phyloP scores from a whole-genome alignment of 2,329 filamentous ascomycete genomes.

The Colletotrichum phormii region DNA sequence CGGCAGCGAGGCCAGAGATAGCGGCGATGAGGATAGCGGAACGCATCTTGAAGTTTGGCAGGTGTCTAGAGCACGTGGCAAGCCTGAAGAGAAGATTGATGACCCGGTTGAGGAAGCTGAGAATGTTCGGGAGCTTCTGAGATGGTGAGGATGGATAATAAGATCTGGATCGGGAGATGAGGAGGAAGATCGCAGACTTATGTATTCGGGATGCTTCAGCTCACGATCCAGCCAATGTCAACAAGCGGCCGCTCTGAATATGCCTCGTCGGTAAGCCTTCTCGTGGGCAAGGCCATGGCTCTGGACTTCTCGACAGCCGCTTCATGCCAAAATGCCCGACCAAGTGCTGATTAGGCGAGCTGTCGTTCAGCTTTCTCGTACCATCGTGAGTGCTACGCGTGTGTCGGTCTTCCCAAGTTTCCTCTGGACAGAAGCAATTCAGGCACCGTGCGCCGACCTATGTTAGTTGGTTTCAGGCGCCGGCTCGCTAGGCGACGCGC shows the following conservation, averaged over 20 bases:
- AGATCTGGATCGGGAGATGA: not conserved
- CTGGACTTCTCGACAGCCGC: not conserved
- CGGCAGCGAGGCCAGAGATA: conserved; percentile 1
- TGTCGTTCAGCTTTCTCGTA: not conserved
- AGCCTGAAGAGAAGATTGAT: not conserved
- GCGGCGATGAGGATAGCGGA: conserved; percentile 18
- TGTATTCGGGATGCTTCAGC: not conserved
- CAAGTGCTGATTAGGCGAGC: not conserved
- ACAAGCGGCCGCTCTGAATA: not conserved
- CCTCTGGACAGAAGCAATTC: not conserved
- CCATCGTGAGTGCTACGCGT: not conserved
- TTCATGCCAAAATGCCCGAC: not conserved
- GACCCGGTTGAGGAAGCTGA: not conserved
- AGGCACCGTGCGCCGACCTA: not conserved
- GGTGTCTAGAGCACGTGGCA: not conserved
- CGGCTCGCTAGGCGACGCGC: not conserved
- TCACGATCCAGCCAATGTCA: not conserved
- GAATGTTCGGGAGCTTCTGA: not conserved
- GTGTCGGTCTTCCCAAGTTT: not conserved
- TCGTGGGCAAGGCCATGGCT: not conserved
- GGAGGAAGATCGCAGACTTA: not conserved
- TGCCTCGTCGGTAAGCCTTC: not conserved
- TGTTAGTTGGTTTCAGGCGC: not conserved
- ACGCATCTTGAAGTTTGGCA: conserved; percentile 6
- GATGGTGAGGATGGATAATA: not conserved